phyloP scores from a whole-genome alignment of 441 rosid genomes.

The Breynia disticha region DNA sequence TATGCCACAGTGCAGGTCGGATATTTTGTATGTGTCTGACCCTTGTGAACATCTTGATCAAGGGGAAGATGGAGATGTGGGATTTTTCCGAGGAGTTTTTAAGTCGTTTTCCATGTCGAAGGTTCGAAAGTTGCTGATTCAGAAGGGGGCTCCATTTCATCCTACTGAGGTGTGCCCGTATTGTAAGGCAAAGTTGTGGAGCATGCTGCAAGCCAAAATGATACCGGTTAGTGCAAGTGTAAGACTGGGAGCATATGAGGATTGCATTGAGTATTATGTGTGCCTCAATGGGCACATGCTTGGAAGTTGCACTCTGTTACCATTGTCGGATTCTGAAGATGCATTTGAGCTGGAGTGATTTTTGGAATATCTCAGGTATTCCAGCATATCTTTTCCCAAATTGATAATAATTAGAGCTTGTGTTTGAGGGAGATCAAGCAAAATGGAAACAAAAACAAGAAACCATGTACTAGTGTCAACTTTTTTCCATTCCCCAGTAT shows the following conservation, averaged over 20 bases:
- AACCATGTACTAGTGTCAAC: slow-evolving; percentile 1
- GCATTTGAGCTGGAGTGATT: slow-evolving; percentile 55
- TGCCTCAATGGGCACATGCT: slow-evolving; percentile 94
- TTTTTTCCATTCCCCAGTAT: no score
- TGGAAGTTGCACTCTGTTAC: slow-evolving; percentile 86
- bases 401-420: not conserved
- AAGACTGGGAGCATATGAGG: slow-evolving; percentile 84
- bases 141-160: slow-evolving; percentile 58
- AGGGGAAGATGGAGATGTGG: slow-evolving; percentile 94
- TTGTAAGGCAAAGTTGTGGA: slow-evolving; percentile 91
- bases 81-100: slow-evolving; percentile 91
- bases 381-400: not conserved
- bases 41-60: slow-evolving; percentile 97
- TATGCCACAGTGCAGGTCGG: slow-evolving; percentile 78
- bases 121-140: slow-evolving; percentile 70
- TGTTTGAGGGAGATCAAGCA: not conserved
- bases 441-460: slow-evolving; percentile 11
- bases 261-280: slow-evolving; percentile 78
- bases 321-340: slow-evolving; percentile 85
- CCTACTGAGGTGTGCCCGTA: slow-evolving; percentile 86
- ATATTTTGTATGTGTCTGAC: slow-evolving; percentile 85
- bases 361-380: slow-evolving; percentile 22
- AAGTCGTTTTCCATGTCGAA: slow-evolving; percentile 72
- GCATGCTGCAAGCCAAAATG: slow-evolving; percentile 90
- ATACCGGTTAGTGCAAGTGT: slow-evolving; percentile 93